Evolutionary conservation across 768 basidiomycete species (phyloP).

Genomic region (Sistotremastrum niveocremeum): DNA sequence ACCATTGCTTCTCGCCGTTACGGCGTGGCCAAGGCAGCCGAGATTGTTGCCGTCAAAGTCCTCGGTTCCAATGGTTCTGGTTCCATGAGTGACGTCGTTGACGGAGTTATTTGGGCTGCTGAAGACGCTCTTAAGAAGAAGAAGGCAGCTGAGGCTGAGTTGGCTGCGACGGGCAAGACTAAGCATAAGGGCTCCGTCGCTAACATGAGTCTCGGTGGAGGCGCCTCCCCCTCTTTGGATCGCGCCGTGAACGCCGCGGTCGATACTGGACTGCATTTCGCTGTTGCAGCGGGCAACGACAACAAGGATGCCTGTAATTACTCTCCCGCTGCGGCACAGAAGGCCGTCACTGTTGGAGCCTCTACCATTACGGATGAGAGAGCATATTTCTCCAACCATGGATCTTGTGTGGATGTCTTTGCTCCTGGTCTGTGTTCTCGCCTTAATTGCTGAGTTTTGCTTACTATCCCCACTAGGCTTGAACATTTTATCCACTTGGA

Average conservation of each 20-base stretch:
- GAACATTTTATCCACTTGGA: conserved; percentile 86
- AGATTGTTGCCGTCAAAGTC: conserved; percentile 84
- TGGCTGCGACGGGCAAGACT: conserved; percentile 60
- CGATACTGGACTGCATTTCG: conserved; percentile 77
- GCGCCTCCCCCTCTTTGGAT: conserved; percentile 78
- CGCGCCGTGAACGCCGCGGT: conserved; percentile 78
- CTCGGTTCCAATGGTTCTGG: conserved; percentile 92
- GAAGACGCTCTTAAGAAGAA: conserved; percentile 38
- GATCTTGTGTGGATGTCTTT: conserved; percentile 84
- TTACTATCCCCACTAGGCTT: conserved; percentile 30
- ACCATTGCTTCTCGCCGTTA: conserved; percentile 90
- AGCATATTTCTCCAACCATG: conserved; percentile 89
- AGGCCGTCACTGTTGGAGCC: conserved; percentile 91
- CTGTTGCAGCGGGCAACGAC: conserved; percentile 89
- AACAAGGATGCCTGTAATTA: conserved; percentile 83
- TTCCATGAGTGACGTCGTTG: conserved; percentile 86
- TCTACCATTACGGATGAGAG: conserved; percentile 70
- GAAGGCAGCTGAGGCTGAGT: conserved; percentile 47
- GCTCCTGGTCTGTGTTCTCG: conserved; percentile 46
- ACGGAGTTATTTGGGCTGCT: conserved; percentile 76
- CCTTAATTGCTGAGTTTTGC: neutral
- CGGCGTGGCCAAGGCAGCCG: conserved; percentile 91
- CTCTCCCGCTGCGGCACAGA: conserved; percentile 82
- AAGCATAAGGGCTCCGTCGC: conserved; percentile 88
- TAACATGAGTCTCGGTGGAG: conserved; percentile 97